phyloP scores from a whole-genome alignment of 2,329 filamentous ascomycete genomes.

The Beauveria rudraprayagi region DNA sequence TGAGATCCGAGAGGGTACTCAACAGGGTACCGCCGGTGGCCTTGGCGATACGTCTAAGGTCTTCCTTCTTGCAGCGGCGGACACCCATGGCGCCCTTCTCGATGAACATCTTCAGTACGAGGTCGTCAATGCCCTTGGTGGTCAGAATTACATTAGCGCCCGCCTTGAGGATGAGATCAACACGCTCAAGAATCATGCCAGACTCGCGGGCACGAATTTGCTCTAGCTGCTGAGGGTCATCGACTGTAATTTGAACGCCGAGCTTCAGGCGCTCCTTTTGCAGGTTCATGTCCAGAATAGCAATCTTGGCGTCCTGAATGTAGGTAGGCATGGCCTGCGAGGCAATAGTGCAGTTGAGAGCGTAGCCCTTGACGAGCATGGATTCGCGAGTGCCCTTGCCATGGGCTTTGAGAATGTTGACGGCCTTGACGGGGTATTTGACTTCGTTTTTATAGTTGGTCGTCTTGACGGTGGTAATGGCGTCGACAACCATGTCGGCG shows the following conservation, averaged over 20 bases:
- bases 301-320: slow-evolving; percentile 91
- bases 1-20: slow-evolving; percentile 88
- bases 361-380: slow-evolving; percentile 88
- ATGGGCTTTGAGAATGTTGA: slow-evolving; percentile 97
- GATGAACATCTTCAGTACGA: slow-evolving; percentile 88
- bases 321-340: slow-evolving; percentile 96
- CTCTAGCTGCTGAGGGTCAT: slow-evolving; percentile 94
- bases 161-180: slow-evolving; percentile 96
- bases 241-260: slow-evolving; percentile 95
- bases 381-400: slow-evolving; percentile 89
- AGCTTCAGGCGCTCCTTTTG: slow-evolving; percentile 99
- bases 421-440: slow-evolving; percentile 98
- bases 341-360: slow-evolving; percentile 95
- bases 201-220: slow-evolving; percentile 91
- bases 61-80: slow-evolving; percentile 96
- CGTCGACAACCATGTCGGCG: slow-evolving; percentile 92
- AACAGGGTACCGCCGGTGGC: slow-evolving; percentile 91
- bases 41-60: slow-evolving; percentile 88
- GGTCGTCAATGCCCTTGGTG: slow-evolving; percentile 96
- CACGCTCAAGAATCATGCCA: slow-evolving; percentile 84
- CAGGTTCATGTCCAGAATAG: slow-evolving; percentile 92
- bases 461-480: slow-evolving; percentile 88
- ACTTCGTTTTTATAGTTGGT: slow-evolving; percentile 83
- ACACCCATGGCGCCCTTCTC: slow-evolving; percentile 95
- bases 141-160: slow-evolving; percentile 94